A percentile compares a stretch with the other conserved stretches of the same genome.
These are phyloP conservation scores for Pyrenophora teres DNA, from an alignment of 2,329 filamentous ascomycete genomes.

Conservation along the genomic window DNA sequence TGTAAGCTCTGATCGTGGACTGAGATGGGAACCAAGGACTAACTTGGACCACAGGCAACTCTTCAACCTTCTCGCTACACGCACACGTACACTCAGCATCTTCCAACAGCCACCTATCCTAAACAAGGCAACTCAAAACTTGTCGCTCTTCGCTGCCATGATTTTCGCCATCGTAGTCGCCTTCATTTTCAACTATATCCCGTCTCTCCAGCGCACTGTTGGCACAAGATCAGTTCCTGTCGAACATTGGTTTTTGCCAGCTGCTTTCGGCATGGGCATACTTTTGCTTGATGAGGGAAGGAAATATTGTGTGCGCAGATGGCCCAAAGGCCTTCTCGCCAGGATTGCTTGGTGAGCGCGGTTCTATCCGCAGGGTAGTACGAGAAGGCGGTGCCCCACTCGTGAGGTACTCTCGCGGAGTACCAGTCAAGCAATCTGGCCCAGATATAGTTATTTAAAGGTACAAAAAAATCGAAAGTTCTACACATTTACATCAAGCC, in stretches of 20 bases:
- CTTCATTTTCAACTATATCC: slow-evolving; percentile 69
- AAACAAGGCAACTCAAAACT: slow-evolving; percentile 69
- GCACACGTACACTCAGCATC: slow-evolving; percentile 64
- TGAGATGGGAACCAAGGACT: not conserved
- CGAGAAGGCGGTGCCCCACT: not conserved
- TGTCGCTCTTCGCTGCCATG: slow-evolving; percentile 72
- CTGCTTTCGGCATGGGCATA: slow-evolving; percentile 70
- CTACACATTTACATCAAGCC: not conserved
- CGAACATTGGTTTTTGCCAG: slow-evolving; percentile 77
- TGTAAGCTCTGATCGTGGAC: slow-evolving; percentile 54
- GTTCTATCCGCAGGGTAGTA: not conserved
- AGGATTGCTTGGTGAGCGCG: slow-evolving; percentile 65
- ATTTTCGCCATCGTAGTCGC: slow-evolving; percentile 70
- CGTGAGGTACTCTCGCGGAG: not conserved
- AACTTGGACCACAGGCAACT: slow-evolving; percentile 60
- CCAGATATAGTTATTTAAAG: too few species aligned
- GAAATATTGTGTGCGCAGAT: slow-evolving; percentile 66
- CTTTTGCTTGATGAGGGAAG: slow-evolving; percentile 69
- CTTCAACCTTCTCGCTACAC: slow-evolving; percentile 73
- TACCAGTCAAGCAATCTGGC: too few species aligned
- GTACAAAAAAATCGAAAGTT: too few species aligned
- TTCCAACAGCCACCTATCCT: slow-evolving; percentile 73
- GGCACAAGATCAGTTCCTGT: slow-evolving; percentile 67
- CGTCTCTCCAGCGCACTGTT: slow-evolving; percentile 64
- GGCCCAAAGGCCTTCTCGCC: slow-evolving; percentile 62